Conservation (phyloP, 2,329 filamentous ascomycete genomes). For the Pyrenophora seminiperda region DNA sequence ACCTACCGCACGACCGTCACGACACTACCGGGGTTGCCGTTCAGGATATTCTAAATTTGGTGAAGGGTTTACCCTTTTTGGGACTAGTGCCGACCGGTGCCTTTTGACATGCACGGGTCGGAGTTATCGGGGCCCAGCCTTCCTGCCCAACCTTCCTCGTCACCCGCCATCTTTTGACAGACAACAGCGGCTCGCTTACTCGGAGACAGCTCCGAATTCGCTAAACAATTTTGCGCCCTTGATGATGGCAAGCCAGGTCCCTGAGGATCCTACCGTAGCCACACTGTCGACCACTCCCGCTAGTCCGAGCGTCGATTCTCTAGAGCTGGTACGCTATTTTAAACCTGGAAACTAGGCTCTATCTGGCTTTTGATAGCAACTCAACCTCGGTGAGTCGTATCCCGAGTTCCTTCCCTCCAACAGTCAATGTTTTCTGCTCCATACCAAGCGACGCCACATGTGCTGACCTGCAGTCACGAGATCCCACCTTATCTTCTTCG, state of each 20-base stretch:
- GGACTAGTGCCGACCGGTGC: slow-evolving; percentile 4
- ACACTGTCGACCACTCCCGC: slow-evolving; percentile 1
- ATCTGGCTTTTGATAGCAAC: slow-evolving; percentile 24
- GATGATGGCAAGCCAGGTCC: slow-evolving; percentile 10
- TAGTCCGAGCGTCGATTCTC: not conserved
- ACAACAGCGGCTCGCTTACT: slow-evolving; percentile 9
- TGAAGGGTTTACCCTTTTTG: slow-evolving; percentile 2
- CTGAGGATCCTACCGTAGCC: slow-evolving; percentile 14
- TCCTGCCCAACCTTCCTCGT: slow-evolving; percentile 18
- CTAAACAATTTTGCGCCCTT: not conserved
- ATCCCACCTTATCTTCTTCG: slow-evolving; percentile 15
- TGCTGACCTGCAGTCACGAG: slow-evolving; percentile 33
- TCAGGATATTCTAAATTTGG: slow-evolving; percentile 20
- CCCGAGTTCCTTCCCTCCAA: slow-evolving; percentile 12
- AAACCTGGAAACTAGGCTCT: slow-evolving; percentile 6
- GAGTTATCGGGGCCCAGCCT: slow-evolving; percentile 7
- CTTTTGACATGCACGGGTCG: not conserved
- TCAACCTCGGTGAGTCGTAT: slow-evolving; percentile 8
- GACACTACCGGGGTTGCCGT: slow-evolving; percentile 21
- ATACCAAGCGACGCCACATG: slow-evolving; percentile 19
- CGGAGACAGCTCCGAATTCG: slow-evolving; percentile 16
- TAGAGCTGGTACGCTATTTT: not conserved
- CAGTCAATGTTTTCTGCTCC: slow-evolving; percentile 15
- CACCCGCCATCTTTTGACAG: slow-evolving; percentile 11
- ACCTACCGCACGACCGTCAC: slow-evolving; percentile 23